These are phyloP conservation scores for Corymbia maculata DNA, from an alignment of 345 rosid genomes.

Conservation along the genomic window DNA sequence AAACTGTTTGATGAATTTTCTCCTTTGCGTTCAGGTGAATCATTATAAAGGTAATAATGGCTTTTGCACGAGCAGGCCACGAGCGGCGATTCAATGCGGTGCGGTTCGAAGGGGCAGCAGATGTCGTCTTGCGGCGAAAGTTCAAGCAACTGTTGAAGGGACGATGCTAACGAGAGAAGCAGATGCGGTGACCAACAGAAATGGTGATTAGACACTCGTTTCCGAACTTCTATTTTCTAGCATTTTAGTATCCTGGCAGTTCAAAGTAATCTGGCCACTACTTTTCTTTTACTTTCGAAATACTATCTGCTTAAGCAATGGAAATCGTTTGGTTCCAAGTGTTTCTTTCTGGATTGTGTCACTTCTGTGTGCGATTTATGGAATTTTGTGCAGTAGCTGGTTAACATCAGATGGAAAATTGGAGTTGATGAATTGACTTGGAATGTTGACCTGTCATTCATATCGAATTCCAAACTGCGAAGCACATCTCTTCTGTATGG, in stretches of 20 bases:
- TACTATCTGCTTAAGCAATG: background rate
- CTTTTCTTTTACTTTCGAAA: background rate
- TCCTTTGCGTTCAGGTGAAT: slow-evolving; percentile 15
- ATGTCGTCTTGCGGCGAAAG: slow-evolving; percentile 27
- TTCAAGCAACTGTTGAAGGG: slow-evolving; percentile 40
- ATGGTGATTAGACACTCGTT: slow-evolving; percentile 22
- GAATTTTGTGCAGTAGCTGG: background rate
- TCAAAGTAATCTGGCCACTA: background rate
- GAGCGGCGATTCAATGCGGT: slow-evolving; percentile 6
- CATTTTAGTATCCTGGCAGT: background rate
- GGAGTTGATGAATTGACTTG: background rate
- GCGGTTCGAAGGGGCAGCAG: slow-evolving; percentile 1
- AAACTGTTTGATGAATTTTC: background rate
- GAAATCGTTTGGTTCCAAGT: background rate
- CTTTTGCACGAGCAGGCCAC: slow-evolving; percentile 3
- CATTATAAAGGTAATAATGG: slow-evolving; percentile 6
- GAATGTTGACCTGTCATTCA: background rate
- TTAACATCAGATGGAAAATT: background rate
- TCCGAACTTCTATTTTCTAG: background rate
- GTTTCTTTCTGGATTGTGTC: background rate
- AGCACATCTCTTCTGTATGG: background rate
- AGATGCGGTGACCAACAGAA: slow-evolving; percentile 14
- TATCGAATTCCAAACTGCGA: background rate
- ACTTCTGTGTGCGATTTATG: background rate
- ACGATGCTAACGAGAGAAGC: slow-evolving; percentile 40